phyloP scores from a whole-genome alignment of 768 basidiomycete species.

The Termitomyces heimii region DNA sequence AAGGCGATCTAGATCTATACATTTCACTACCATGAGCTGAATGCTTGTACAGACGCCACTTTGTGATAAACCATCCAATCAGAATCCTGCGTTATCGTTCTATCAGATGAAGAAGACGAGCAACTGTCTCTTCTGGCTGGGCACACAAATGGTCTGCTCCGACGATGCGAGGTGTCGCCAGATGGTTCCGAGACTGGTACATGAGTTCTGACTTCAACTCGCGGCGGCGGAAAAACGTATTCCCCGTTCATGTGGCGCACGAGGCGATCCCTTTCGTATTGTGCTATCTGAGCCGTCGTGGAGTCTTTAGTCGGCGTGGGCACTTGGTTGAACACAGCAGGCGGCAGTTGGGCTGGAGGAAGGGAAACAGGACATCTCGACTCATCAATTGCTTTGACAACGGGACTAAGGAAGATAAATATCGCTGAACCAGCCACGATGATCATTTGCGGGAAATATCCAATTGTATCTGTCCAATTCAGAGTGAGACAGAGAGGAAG shows the following conservation, averaged over 20 bases:
- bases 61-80: not conserved
- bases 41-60: no score
- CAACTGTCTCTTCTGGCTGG: not conserved
- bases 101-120: not conserved
- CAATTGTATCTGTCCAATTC: conserved; percentile 34
- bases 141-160: not conserved
- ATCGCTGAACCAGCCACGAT: conserved; percentile 34
- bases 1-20: not conserved
- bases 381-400: conserved; percentile 17
- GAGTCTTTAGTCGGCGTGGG: conserved; percentile 23
- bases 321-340: conserved; percentile 1
- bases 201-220: not conserved
- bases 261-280: conserved; percentile 31
- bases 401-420: conserved; percentile 34
- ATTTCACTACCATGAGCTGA: not conserved
- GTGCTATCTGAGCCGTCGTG: conserved; percentile 26
- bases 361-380: not conserved
- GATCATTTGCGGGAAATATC: conserved; percentile 57
- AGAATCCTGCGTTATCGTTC: not conserved
- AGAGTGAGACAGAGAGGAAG: not conserved
- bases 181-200: not conserved
- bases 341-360: no score
- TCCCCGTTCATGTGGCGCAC: conserved; percentile 31
- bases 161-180: not conserved
- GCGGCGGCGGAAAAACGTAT: conserved; percentile 37